Conservation (phyloP, 2,329 filamentous ascomycete species). For the Cladosporium colombiae region DNA sequence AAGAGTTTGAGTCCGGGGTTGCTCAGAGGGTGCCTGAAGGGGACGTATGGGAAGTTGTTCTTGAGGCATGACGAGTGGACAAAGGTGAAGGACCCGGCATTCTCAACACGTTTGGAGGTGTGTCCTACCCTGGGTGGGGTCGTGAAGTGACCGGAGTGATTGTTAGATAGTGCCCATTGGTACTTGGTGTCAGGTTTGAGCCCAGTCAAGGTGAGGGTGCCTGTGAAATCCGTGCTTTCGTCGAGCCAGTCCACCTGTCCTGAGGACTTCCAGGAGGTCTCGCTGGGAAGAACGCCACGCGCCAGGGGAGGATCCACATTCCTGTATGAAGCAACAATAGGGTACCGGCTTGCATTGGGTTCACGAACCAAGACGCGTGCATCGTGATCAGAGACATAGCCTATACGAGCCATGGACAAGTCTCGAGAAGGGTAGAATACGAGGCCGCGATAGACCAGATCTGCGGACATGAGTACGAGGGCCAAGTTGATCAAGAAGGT, state of each 20-base stretch:
- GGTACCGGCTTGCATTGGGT: conserved; percentile 72
- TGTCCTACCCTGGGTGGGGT: conserved; percentile 72
- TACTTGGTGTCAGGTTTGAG: conserved; percentile 73
- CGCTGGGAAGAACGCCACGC: conserved; percentile 35
- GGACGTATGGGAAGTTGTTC: conserved; percentile 84
- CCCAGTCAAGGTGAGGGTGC: conserved; percentile 65
- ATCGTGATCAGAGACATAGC: conserved; percentile 78
- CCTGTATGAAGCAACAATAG: conserved; percentile 68
- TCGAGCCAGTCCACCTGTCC: conserved; percentile 65
- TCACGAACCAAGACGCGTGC: conserved; percentile 85
- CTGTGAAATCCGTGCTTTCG: conserved; percentile 81
- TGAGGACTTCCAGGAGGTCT: conserved; percentile 66
- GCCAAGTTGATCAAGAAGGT: conserved; percentile 65
- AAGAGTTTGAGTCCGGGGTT: conserved; percentile 80
- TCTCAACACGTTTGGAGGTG: conserved; percentile 53
- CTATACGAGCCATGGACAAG: conserved; percentile 81
- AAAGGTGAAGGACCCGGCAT: conserved; percentile 78
- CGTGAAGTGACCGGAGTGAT: conserved; percentile 78
- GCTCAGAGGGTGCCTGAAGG: conserved; percentile 76
- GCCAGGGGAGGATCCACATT: conserved; percentile 36
- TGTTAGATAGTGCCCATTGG: conserved; percentile 83
- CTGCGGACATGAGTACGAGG: conserved; percentile 69
- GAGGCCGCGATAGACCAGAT: conserved; percentile 75
- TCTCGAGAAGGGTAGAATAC: conserved; percentile 70
- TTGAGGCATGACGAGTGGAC: conserved; percentile 92